Evolutionary conservation across 768 basidiomycete species (phyloP).

Genomic region (Pleurotus citrinopileatus): DNA sequence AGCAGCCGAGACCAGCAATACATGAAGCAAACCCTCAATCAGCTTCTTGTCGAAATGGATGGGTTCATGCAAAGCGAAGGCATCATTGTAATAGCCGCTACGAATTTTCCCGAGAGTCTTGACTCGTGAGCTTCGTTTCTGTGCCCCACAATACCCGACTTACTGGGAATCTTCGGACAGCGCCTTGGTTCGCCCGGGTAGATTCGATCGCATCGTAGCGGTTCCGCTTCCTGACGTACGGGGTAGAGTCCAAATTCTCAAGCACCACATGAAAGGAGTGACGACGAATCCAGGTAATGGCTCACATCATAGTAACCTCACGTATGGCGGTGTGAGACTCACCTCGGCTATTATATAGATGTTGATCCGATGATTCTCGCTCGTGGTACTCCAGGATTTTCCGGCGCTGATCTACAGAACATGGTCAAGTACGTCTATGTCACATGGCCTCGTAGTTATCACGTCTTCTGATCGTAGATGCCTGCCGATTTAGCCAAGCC

Average conservation of each 20-base stretch:
- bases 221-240: conserved; percentile 95
- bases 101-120: conserved; percentile 93
- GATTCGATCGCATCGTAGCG: conserved; percentile 91
- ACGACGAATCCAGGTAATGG: conserved; percentile 52
- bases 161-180: conserved; percentile 34
- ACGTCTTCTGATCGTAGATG: conserved; percentile 9
- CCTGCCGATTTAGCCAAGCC: conserved; percentile 54
- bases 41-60: conserved; percentile 95
- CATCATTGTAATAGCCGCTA: conserved; percentile 94
- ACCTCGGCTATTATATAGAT: conserved; percentile 34
- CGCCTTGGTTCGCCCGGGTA: conserved; percentile 92
- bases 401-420: conserved; percentile 95
- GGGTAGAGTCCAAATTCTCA: conserved; percentile 89
- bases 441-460: conserved; percentile 1
- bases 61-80: conserved; percentile 94
- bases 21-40: conserved; percentile 94
- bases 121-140: conserved; percentile 63
- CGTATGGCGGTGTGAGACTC: conserved; percentile 13
- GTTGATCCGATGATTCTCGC: conserved; percentile 88
- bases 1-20: conserved; percentile 82
- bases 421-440: conserved; percentile 80
- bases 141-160: conserved; percentile 1
- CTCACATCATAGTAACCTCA: conserved; percentile 8
- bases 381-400: conserved; percentile 93
- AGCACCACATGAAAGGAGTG: conserved; percentile 87